Evolutionary conservation across 2,329 filamentous ascomycete genomes (phyloP), one percentile per base, ranked within the genome.

Genomic region (Alternaria triticina): DNA sequence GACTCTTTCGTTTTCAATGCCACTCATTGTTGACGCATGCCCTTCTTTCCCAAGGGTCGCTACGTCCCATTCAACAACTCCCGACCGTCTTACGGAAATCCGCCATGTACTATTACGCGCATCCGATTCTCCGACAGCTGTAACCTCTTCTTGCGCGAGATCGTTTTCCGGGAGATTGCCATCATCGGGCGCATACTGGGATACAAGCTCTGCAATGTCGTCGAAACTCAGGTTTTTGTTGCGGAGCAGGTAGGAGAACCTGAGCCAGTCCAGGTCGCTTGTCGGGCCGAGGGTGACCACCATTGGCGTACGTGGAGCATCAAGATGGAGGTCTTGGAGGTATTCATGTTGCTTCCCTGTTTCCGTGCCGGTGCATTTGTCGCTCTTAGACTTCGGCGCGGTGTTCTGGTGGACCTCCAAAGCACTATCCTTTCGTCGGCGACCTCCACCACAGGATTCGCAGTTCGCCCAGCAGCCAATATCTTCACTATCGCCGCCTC

Each of bases 171-270:
- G 11, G 20, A n/a, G 25, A 11, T 43, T 6, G 13, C 11, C n/a
- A n/a, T 45, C 51, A 11, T 44, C 23, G 33, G 44, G 17, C n/a
- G 36, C 17, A 23, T 33, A 57, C 25, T 33, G 33, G 7, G 52
- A 33, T 36, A 51, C 52, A 12, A 56, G 58, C 13, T 33, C 30
- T 33, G 33, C 51, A 20, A 57, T 61, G 9, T 61, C 58, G 52
- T 57, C 58, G 5, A 61, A 57, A 25, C 52, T 57, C 20, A 56
- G 25, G 22, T 57, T 33, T 11, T 57, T 56, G 9, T 61, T 57
- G 7, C 45, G 52, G 4, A 61, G 27, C 30, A 61, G 25, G 30
- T 44, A 56, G 44, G 45, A 61, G 27, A 50, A 56, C 6, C 44
- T 36, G 11, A 57, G 33, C 45, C 58, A 57, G n/a, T 61, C 58